Percentiles rank a stretch among this genome's conserved stretches.
Conservation (phyloP, 1,139 yeast species). For the Yamadazyma membranifaciens region DNA sequence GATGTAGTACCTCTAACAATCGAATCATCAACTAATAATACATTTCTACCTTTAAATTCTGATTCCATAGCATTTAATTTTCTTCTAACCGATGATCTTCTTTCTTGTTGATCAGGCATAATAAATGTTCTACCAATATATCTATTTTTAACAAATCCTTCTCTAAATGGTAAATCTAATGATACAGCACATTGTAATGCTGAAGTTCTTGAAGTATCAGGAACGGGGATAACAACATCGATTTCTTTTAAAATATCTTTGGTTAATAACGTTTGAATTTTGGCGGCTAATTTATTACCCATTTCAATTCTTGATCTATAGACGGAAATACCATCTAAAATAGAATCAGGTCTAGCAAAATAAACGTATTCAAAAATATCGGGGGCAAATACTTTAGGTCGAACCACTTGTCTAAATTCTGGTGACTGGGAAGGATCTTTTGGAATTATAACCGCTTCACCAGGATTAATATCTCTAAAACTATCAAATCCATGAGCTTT, state of each 20-base stretch:
- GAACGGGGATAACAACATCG: conserved; percentile 97
- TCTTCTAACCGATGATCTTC: conserved; percentile 91
- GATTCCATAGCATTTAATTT: conserved; percentile 95
- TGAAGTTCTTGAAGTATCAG: conserved; percentile 94
- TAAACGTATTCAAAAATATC: conserved; percentile 97
- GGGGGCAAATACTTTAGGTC: conserved; percentile 78
- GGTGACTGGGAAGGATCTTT: conserved; percentile 54
- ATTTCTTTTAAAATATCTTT: conserved; percentile 49
- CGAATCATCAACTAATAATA: conserved; percentile 93
- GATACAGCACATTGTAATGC: conserved; percentile 90
- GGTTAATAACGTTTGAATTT: conserved; percentile 52
- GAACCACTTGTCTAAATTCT: conserved; percentile 85
- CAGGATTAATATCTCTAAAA: conserved; percentile 84
- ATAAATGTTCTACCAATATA: conserved; percentile 97
- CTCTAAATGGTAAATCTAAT: conserved; percentile 82
- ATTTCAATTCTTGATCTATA: conserved; percentile 89
- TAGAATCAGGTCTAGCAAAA: conserved; percentile 97
- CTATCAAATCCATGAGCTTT: conserved; percentile 87
- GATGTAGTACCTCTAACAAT: conserved; percentile 98
- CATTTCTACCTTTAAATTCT: conserved; percentile 83
- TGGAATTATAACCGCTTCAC: conserved; percentile 93
- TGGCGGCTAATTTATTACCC: conserved; percentile 87
- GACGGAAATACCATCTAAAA: conserved; percentile 91
- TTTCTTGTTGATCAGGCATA: conserved; percentile 96
- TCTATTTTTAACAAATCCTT: conserved; percentile 95